Percentiles rank a stretch among this genome's conserved stretches.
Conservation (phyloP, 2,329 filamentous ascomycete species). For the Dryadomyces sulphureus region DNA sequence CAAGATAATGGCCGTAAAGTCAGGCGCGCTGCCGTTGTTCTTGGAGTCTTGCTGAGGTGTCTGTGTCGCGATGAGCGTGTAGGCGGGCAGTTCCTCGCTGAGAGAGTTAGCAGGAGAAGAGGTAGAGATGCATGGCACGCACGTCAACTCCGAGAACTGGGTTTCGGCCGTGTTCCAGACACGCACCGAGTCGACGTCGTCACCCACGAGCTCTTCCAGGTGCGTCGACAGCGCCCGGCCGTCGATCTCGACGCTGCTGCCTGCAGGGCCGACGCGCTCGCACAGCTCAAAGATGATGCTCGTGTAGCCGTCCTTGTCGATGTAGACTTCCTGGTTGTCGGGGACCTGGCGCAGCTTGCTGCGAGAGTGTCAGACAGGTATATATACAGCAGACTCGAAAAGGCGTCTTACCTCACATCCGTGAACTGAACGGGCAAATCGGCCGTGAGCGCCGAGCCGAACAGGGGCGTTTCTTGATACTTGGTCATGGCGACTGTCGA, state of each 20-base stretch:
- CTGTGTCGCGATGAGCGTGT: slow-evolving; percentile 56
- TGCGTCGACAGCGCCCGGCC: slow-evolving; percentile 56
- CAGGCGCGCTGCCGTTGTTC: slow-evolving; percentile 26
- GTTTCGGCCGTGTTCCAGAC: slow-evolving; percentile 53
- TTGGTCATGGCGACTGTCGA: slow-evolving; percentile 27
- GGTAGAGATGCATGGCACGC: no score
- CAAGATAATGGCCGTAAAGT: slow-evolving; percentile 63
- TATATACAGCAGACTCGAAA: neutral
- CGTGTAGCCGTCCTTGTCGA: slow-evolving; percentile 70
- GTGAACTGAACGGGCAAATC: slow-evolving; percentile 54
- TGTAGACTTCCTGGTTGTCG: slow-evolving; percentile 84
- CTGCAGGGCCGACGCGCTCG: slow-evolving; percentile 52
- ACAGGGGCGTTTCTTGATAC: slow-evolving; percentile 47
- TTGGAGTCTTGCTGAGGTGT: slow-evolving; percentile 24
- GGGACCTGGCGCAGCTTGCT: slow-evolving; percentile 63
- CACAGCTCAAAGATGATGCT: slow-evolving; percentile 85
- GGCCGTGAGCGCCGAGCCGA: slow-evolving; percentile 55
- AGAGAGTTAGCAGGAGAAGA: no score
- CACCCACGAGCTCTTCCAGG: slow-evolving; percentile 53
- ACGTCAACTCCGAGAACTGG: slow-evolving; percentile 30
- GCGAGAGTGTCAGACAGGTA: slow-evolving; percentile 1
- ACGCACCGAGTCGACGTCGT: slow-evolving; percentile 46
- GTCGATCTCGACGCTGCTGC: slow-evolving; percentile 43
- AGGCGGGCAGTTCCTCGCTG: slow-evolving; percentile 41
- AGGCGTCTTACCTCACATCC: slow-evolving; percentile 50